phyloP scores from a whole-genome alignment of 129 eudicot genomes.

The Tanacetum coccineum region DNA sequence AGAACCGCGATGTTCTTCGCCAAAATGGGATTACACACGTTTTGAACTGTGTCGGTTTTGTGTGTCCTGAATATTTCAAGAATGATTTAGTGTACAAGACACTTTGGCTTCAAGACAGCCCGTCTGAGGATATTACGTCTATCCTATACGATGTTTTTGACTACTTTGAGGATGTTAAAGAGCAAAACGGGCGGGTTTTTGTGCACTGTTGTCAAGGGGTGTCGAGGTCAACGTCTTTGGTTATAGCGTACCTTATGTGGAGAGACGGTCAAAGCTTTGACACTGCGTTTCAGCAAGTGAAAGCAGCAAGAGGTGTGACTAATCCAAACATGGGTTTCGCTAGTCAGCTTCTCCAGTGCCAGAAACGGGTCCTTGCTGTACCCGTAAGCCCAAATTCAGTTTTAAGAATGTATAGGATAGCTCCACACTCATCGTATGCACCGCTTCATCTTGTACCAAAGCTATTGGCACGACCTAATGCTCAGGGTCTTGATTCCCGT shows the following conservation, averaged over 20 bases:
- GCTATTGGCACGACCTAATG: slow-evolving; percentile 49
- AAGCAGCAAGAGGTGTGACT: slow-evolving; percentile 80
- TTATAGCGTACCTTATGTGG: slow-evolving; percentile 99
- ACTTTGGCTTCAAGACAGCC: slow-evolving; percentile 92
- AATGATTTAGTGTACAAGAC: slow-evolving; percentile 85
- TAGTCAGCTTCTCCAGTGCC: slow-evolving; percentile 90
- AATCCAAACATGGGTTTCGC: slow-evolving; percentile 98
- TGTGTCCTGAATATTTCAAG: slow-evolving; percentile 90
- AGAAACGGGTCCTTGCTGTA: slow-evolving; percentile 80
- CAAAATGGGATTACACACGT: slow-evolving; percentile 86
- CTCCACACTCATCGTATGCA: slow-evolving; percentile 90
- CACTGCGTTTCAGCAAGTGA: slow-evolving; percentile 82
- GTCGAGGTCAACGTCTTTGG: slow-evolving; percentile 86
- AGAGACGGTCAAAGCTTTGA: slow-evolving; percentile 74
- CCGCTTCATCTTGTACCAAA: slow-evolving; percentile 97
- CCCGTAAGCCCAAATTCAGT: slow-evolving; percentile 86
- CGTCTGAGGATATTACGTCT: slow-evolving; percentile 95
- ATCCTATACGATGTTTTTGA: slow-evolving; percentile 92
- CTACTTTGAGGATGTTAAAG: slow-evolving; percentile 85
- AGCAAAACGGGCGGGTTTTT: slow-evolving; percentile 75
- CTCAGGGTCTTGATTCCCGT: slow-evolving; percentile 73
- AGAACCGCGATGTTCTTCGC: slow-evolving; percentile 62
- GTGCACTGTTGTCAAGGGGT: slow-evolving; percentile 99
- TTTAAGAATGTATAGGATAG: slow-evolving; percentile 77
- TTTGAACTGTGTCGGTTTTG: slow-evolving; percentile 88